Percentiles rank a stretch among this genome's conserved stretches.
phyloP scores from a whole-genome alignment of 441 rosid species.

The Populus hybrid region DNA sequence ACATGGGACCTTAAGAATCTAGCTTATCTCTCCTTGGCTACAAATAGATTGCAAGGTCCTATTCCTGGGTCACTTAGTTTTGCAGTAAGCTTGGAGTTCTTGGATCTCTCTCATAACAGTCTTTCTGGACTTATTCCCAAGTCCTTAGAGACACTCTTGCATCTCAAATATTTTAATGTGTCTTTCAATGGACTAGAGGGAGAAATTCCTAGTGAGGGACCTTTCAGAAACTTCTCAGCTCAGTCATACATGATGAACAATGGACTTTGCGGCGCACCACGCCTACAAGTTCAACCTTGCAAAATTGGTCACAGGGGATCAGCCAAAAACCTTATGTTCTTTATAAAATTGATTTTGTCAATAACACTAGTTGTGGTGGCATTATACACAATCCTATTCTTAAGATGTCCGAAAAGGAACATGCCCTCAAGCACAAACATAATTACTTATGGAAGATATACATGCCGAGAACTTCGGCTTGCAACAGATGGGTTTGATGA shows the following conservation, averaged over 20 bases:
- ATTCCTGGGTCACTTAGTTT: background rate
- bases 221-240: slow-evolving; percentile 12
- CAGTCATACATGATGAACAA: slow-evolving; percentile 6
- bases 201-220: slow-evolving; percentile 18
- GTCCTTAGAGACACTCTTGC: background rate
- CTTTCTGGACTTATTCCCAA: too few species aligned
- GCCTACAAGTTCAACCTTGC: slow-evolving; percentile 11
- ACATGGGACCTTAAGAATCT: too few species aligned
- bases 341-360: background rate
- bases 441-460: background rate
- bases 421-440: too few species aligned
- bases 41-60: too few species aligned
- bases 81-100: background rate
- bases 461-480: slow-evolving; percentile 4
- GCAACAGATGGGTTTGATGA: slow-evolving; percentile 11
- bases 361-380: background rate
- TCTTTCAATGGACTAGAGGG: slow-evolving; percentile 15
- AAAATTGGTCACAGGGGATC: background rate
- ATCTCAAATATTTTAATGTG: slow-evolving; percentile 12
- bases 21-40: too few species aligned
- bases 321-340: background rate
- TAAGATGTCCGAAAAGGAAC: too few species aligned
- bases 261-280: slow-evolving; percentile 14
- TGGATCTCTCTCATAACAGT: slow-evolving; percentile 20
- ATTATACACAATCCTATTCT: background rate